These are phyloP conservation scores for Rhododendron vialii DNA, from an alignment of 148 eudicot genomes.

Conservation along the genomic window DNA sequence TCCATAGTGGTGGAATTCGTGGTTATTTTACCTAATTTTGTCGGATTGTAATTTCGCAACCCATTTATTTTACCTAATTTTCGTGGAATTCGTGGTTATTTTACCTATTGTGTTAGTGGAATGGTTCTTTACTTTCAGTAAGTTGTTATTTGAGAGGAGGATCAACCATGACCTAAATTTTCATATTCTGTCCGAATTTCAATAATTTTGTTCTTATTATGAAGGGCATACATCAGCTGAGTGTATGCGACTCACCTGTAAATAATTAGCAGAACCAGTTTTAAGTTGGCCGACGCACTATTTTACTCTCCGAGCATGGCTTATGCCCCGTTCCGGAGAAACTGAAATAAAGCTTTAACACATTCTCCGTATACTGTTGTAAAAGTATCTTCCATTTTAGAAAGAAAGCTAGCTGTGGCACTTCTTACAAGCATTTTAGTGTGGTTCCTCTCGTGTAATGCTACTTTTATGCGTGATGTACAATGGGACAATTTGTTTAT, in stretches of 20 bases:
- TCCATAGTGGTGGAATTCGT: neutral
- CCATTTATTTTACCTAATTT: neutral
- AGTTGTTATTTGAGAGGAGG: neutral
- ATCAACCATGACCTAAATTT: neutral
- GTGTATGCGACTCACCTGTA: neutral
- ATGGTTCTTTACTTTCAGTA: neutral
- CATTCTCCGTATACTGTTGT: no score
- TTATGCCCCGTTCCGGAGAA: no score
- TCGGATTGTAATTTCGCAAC: neutral
- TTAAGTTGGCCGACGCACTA: neutral
- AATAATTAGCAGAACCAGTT: neutral
- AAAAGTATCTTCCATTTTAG: no score
- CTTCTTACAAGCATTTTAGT: no score
- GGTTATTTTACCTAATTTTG: neutral
- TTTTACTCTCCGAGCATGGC: no score
- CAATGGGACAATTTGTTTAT: no score
- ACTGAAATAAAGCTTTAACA: no score
- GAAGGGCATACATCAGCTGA: neutral
- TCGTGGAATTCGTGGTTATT: no score
- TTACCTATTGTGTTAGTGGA: neutral
- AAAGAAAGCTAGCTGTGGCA: no score
- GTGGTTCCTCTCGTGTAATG: no score
- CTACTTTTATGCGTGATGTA: no score
- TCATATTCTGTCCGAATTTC: neutral
- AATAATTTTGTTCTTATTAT: neutral